Evolutionary conservation across 2,329 filamentous ascomycete genomes (phyloP).

Genomic region (Colletotrichum magnum): DNA sequence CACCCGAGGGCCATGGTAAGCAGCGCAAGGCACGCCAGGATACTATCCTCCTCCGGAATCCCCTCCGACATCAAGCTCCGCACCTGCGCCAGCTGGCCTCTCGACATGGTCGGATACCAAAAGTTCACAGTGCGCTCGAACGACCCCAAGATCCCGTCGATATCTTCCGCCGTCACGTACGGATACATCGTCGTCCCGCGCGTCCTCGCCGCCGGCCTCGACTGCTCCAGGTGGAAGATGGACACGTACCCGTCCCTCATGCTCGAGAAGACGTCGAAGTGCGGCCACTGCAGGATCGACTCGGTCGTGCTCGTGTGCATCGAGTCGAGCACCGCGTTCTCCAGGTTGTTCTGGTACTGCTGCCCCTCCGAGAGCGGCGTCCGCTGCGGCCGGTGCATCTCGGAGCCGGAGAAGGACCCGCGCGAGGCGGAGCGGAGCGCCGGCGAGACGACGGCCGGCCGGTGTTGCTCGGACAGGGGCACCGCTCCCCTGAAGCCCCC

Average conservation of each 20-base stretch:
- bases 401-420: slow-evolving; percentile 42
- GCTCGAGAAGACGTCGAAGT: slow-evolving; percentile 61
- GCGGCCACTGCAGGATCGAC: slow-evolving; percentile 65
- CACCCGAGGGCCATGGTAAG: slow-evolving; percentile 64
- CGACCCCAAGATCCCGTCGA: slow-evolving; percentile 56
- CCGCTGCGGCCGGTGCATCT: slow-evolving; percentile 41
- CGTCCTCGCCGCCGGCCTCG: slow-evolving; percentile 53
- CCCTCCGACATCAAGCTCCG: slow-evolving; percentile 51
- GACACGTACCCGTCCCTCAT: slow-evolving; percentile 59
- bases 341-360: slow-evolving; percentile 48
- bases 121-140: slow-evolving; percentile 66
- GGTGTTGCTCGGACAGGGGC: slow-evolving; percentile 25
- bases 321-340: slow-evolving; percentile 64
- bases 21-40: slow-evolving; percentile 58
- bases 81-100: slow-evolving; percentile 52
- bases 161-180: slow-evolving; percentile 57
- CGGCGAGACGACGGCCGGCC: slow-evolving; percentile 36
- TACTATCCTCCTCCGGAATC: slow-evolving; percentile 53
- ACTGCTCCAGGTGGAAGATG: slow-evolving; percentile 64
- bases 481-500: slow-evolving; percentile 28
- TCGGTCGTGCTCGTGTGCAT: slow-evolving; percentile 67
- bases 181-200: slow-evolving; percentile 56
- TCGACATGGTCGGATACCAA: slow-evolving; percentile 66
- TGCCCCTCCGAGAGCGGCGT: slow-evolving; percentile 44
- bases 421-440: slow-evolving; percentile 45